phyloP scores from a whole-genome alignment of 192 early-diverging fungal genomes.

The Geranomyces michiganensis region DNA sequence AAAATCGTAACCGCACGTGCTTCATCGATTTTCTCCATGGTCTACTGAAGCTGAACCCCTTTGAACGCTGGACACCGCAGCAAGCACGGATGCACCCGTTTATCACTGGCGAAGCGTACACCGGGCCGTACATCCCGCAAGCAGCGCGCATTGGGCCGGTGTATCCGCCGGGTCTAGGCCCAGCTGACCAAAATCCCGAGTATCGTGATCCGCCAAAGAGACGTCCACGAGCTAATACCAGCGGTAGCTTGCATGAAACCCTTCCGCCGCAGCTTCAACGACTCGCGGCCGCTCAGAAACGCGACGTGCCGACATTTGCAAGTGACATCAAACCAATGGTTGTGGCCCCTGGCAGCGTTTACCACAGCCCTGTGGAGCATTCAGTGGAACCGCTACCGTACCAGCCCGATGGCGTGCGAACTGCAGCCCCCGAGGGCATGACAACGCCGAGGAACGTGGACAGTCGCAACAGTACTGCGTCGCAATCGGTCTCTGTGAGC shows the following conservation, averaged over 20 bases:
- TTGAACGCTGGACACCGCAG: constrained; percentile 92
- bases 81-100: constrained; percentile 95
- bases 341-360: not conserved
- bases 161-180: not conserved
- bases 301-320: not conserved
- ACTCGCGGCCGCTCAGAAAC: constrained; percentile 48
- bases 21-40: constrained; percentile 93
- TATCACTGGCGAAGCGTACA: constrained; percentile 84
- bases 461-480: not conserved
- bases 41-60: constrained; percentile 86
- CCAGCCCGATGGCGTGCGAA: not conserved
- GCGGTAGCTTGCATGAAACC: constrained; percentile 45
- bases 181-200: not conserved
- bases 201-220: constrained; percentile 15
- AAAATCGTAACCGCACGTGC: constrained; percentile 71
- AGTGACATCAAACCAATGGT: too few relatives aligned
- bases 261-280: constrained; percentile 57
- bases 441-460: not conserved
- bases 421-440: not conserved
- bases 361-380: not conserved
- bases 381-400: too few relatives aligned
- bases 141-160: constrained; percentile 1
- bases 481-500: constrained; percentile 21
- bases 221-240: constrained; percentile 56
- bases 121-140: constrained; percentile 68